These are phyloP conservation scores for Cryphonectria naterciae DNA, from an alignment of 2,329 filamentous ascomycete genomes.

Conservation along the genomic window DNA sequence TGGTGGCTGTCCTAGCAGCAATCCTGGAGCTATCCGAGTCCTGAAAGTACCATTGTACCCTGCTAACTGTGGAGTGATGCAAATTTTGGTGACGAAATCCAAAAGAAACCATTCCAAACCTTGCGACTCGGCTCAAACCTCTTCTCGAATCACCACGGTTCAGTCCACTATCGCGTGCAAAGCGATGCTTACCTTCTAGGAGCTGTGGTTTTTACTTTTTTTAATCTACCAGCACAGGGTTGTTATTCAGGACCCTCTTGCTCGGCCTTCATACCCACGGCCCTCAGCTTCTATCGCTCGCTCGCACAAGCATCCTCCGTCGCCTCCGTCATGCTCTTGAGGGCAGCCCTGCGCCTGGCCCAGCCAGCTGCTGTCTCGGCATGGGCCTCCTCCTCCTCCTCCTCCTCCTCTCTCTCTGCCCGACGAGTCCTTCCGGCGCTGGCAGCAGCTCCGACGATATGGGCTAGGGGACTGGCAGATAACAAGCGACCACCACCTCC, in stretches of 20 bases:
- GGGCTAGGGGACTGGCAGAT: conserved; percentile 50
- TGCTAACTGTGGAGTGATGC: background rate
- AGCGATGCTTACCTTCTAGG: conserved; percentile 10
- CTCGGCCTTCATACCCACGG: no score
- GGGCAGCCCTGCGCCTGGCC: conserved; percentile 44
- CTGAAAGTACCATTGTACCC: background rate
- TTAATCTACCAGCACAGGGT: background rate
- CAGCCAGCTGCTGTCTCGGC: conserved; percentile 39
- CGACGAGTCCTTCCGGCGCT: conserved; percentile 35
- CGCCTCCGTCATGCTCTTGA: conserved; percentile 42
- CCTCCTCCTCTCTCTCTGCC: conserved; percentile 31
- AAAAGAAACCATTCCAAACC: conserved; percentile 4
- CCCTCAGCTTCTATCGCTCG: conserved; percentile 4
- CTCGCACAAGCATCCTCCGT: background rate
- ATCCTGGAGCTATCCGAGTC: background rate
- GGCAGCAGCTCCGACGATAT: conserved; percentile 41
- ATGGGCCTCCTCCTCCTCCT: conserved; percentile 33
- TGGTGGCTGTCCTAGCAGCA: background rate
- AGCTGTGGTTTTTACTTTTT: conserved; percentile 15
- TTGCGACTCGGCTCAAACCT: conserved; percentile 5
- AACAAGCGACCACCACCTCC: conserved; percentile 39
- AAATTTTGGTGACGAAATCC: conserved; percentile 17
- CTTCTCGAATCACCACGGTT: background rate
- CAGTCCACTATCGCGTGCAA: background rate
- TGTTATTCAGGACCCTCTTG: background rate